Evolutionary conservation across 1,284 basidiomycete genomes (phyloP), one percentile per base, ranked within the genome.

Genomic region (Trichosporon asahii): DNA sequence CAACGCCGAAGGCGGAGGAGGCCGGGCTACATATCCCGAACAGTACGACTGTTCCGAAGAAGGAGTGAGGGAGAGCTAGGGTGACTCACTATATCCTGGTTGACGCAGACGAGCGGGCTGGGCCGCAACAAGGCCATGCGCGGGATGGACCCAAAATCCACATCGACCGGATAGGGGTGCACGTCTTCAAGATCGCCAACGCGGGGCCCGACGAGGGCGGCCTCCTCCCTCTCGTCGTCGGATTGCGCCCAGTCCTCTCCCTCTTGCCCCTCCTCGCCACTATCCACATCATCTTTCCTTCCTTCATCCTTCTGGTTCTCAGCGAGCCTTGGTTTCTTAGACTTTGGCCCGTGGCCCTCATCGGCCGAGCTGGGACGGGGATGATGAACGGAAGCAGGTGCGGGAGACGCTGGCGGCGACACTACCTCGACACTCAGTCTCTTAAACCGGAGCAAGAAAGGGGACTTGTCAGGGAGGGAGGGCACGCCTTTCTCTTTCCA

Each of bases 61-160:
- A 2, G 40, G 15, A 15, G 2, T 2, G 37, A 14, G 11, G 37
- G 9, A 40, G 14, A 12, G 37, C 2, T 9, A 12, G 7, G 37
- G 37, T 5, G 15, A 78, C 81, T 71, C 66, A 81, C 82, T 6
- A 84, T 80, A 72, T 84, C 82, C 68, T 84, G 82, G 72, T 84
- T 84, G 18, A 77, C 66, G 65, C 83, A 83, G 0, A 72, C 66
- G 1, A 84, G 71, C 0, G 82, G 83, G 69, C 78, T 77, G 9
- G 78, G 74, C 31, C 83, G 70, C 66, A 76, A 65, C 1, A 79
- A 73, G 33, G 79, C 79, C 12, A 74, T 65, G 29, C 76, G 73
- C 4, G 81, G 81, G 9, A 83, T 82, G 60, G 78, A 76, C 57
- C 72, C 67, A 1, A 84, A 72, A 11, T 64, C 64, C 8, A 81